Conservation (phyloP, 805 yeast species). For the Zygoascus biomembranicola region DNA sequence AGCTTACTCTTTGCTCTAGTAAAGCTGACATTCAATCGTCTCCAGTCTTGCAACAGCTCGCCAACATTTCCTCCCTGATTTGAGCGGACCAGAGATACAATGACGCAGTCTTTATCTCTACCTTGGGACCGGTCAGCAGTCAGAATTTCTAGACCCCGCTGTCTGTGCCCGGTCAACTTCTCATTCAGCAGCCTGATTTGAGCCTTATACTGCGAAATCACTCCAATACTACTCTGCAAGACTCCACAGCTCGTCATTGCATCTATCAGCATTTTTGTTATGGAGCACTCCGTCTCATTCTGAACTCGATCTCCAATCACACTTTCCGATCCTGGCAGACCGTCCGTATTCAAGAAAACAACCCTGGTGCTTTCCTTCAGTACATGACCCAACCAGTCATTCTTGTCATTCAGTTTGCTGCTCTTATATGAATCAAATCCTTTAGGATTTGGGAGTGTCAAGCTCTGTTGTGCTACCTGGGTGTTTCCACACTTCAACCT, state of each 20-base stretch:
- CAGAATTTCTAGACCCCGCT: conserved; percentile 49
- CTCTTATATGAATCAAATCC: conserved; percentile 7
- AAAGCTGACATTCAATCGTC: conserved; percentile 89
- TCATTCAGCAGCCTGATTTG: conserved; percentile 51
- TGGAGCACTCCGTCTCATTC: conserved; percentile 62
- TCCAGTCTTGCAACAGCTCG: conserved; percentile 74
- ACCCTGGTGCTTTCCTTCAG: conserved; percentile 48
- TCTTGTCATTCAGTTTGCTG: neutral
- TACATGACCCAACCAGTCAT: conserved; percentile 49
- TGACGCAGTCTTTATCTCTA: conserved; percentile 84
- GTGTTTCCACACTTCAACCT: conserved; percentile 67
- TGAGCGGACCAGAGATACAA: conserved; percentile 83
- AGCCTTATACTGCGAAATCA: conserved; percentile 82
- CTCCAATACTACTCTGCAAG: conserved; percentile 54
- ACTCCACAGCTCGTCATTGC: conserved; percentile 56
- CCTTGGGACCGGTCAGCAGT: conserved; percentile 98
- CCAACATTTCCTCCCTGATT: conserved; percentile 63
- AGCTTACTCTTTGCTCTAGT: conserved; percentile 84
- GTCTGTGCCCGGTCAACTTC: conserved; percentile 28
- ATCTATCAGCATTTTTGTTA: conserved; percentile 55
- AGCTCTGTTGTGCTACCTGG: conserved; percentile 49
- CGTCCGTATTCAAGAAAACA: conserved; percentile 72
- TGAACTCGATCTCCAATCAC: conserved; percentile 50
- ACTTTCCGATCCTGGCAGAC: conserved; percentile 48
- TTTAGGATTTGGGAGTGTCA: conserved; percentile 40